Percentiles rank a stretch among this genome's conserved stretches.
These are phyloP conservation scores for Lasiodiplodia hormozganensis DNA, from an alignment of 2,329 filamentous ascomycete genomes.

Conservation along the genomic window DNA sequence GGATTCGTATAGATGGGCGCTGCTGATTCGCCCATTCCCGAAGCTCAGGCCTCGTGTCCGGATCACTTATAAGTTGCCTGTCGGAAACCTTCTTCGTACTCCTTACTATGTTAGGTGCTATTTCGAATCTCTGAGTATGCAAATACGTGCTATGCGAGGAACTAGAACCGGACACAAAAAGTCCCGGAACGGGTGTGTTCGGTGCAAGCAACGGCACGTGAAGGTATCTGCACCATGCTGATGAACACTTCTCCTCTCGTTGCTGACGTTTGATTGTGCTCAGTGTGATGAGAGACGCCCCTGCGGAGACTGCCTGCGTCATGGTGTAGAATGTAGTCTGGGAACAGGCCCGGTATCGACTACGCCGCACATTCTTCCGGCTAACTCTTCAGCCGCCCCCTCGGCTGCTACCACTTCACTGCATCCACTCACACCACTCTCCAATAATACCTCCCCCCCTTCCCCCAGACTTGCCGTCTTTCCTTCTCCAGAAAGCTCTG, in stretches of 20 bases:
- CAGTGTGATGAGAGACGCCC: conserved; percentile 1
- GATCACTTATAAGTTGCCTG: no score
- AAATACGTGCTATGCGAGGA: neutral
- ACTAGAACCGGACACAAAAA: neutral
- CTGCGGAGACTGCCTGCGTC: neutral
- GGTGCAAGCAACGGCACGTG: conserved; percentile 2
- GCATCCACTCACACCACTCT: no score
- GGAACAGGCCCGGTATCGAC: neutral
- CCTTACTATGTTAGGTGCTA: no score
- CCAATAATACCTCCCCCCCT: no score
- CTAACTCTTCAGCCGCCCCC: neutral
- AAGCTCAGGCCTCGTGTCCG: no score
- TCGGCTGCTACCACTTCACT: neutral
- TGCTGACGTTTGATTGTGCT: neutral
- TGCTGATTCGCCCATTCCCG: no score
- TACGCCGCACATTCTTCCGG: no score
- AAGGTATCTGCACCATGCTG: neutral
- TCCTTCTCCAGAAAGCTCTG: no score
- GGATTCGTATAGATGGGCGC: no score
- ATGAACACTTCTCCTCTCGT: neutral
- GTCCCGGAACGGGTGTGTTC: neutral
- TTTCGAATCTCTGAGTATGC: no score
- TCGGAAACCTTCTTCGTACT: no score
- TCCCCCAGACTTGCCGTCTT: no score
- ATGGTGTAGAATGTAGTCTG: neutral